Base-by-base conservation (phyloP, 2,329 filamentous ascomycete genomes). In the Venturia effusa region DNA sequence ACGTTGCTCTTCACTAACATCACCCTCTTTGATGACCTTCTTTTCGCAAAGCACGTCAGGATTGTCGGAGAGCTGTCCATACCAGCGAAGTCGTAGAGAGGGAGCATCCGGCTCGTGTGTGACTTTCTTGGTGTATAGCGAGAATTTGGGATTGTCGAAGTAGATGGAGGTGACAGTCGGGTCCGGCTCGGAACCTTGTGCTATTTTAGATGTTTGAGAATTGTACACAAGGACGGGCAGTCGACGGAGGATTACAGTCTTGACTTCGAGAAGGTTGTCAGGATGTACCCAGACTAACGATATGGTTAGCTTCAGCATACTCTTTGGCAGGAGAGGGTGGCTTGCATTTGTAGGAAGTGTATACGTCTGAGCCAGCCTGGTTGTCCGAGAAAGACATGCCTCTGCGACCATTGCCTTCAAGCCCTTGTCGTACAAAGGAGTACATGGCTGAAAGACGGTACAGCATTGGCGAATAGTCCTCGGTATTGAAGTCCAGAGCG, bases 181-280 rank as follows among this genome's bases (percentile, higher is more conserved):
- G 71, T 97, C 93, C 59, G 81, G 80, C 68, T 92, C 84, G 66
- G 83, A 85, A 57, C 86, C 85, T 70, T 96, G 91, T 54, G 89
- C 83, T 69, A 94, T 84, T 76, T 93, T 95, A 39, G 90, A 86
- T 0, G 88, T 84, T 69, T 92, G 88, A 57, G 94, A 88, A 73
- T 94, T 97, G 77, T 97, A 99, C 27, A 99, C 88, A 19, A 99
- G 86, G 37, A 95, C 86, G 0, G 94, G 94, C 27, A 99, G 83
- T 65, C 90, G 90, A 67, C 94, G 90, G 39, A 97, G 84, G 66
- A 99, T 95, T 71, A 91, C 87, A 5, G 94, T 97, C 82, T 97
- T 97, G 74, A 97, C 91, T 78, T 99, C 94, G 69, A 97, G 85
- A 34, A 97, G 81, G 76, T 99, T 97, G 71, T 99, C 94, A 39